Evolutionary conservation across 305 asterid species (phyloP).

Genomic region (Fraxinus platypoda): DNA sequence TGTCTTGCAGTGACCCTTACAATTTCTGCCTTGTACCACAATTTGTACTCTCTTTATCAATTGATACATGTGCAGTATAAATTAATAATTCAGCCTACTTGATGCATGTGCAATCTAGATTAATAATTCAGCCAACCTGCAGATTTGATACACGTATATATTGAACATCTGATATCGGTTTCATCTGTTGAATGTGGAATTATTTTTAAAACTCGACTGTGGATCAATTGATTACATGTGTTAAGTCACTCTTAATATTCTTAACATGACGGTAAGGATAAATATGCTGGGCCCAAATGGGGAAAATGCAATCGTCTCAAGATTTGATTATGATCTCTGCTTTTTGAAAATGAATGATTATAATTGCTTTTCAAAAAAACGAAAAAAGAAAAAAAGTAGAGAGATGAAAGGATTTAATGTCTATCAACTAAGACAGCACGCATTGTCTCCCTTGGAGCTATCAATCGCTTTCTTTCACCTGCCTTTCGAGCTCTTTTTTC

Average conservation of each 20-base stretch:
- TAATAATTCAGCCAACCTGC: background rate
- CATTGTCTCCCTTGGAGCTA: slow-evolving; percentile 44
- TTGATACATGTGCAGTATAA: slow-evolving; percentile 15
- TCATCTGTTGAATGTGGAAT: background rate
- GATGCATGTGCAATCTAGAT: background rate
- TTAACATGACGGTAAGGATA: background rate
- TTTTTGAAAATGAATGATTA: slow-evolving; percentile 33
- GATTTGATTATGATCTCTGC: slow-evolving; percentile 25
- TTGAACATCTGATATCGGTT: background rate
- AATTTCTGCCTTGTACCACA: background rate
- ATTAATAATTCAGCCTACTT: background rate
- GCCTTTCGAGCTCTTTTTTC: slow-evolving; percentile 20
- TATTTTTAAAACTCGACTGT: background rate
- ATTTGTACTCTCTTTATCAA: background rate
- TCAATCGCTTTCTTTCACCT: slow-evolving; percentile 33
- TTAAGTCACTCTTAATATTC: background rate
- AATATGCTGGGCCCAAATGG: slow-evolving; percentile 22
- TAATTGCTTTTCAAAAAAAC: slow-evolving; percentile 33
- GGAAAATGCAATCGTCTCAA: slow-evolving; percentile 21
- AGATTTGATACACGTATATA: background rate
- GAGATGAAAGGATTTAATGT: slow-evolving; percentile 15
- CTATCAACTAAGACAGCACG: slow-evolving; percentile 40
- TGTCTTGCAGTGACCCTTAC: background rate
- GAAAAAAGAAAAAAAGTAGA: background rate
- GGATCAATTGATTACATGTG: background rate